Evolutionary conservation across 805 yeast genomes (phyloP).

Genomic region (Teunomyces kruisii): DNA sequence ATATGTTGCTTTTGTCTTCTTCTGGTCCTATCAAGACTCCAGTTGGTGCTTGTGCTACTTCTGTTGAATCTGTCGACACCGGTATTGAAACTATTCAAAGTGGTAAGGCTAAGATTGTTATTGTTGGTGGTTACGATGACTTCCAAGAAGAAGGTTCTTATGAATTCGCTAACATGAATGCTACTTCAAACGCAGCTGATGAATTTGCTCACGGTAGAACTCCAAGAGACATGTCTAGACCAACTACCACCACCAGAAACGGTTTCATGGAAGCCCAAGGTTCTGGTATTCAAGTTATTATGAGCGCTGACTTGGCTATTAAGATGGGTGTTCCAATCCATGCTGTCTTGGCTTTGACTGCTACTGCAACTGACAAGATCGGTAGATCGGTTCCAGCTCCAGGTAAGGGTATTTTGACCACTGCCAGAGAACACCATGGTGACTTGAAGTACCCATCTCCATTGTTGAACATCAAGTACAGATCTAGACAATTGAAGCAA

Average conservation of each 20-base stretch:
- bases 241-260: conserved; percentile 90
- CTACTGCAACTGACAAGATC: conserved; percentile 97
- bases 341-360: conserved; percentile 90
- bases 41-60: conserved; percentile 99
- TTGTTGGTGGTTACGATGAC: conserved; percentile 99
- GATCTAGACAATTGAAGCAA: conserved; percentile 83
- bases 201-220: conserved; percentile 96
- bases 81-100: conserved; percentile 92
- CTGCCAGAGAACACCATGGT: conserved; percentile 92
- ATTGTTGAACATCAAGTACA: conserved; percentile 84
- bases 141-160: conserved; percentile 99
- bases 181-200: conserved; percentile 85
- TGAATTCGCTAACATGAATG: conserved; percentile 98
- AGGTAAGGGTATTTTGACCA: conserved; percentile 98
- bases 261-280: conserved; percentile 99
- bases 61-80: conserved; percentile 93
- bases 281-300: conserved; percentile 94
- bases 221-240: conserved; percentile 98
- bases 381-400: conserved; percentile 99
- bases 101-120: conserved; percentile 93
- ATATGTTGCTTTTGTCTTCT: conserved; percentile 93
- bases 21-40: conserved; percentile 99
- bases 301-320: conserved; percentile 92
- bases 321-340: conserved; percentile 99
- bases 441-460: conserved; percentile 76